Evolutionary conservation across 2,329 filamentous ascomycete species (phyloP).

Genomic region (Sporothrix schenckii): DNA sequence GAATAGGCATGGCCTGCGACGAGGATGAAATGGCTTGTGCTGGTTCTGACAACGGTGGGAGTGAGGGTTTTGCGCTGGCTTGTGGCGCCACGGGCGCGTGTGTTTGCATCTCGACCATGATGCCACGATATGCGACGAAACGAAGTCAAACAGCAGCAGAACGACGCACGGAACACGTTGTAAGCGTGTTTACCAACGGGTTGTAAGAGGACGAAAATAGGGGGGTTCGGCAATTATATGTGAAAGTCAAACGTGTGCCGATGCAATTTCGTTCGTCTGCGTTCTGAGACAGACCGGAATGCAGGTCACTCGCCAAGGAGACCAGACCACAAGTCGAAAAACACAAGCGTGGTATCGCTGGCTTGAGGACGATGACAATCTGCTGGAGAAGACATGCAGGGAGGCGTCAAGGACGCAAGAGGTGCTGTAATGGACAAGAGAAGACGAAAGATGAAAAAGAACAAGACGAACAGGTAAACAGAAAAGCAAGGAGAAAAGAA

Average conservation of each 20-base stretch:
- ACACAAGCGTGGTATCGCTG: background rate
- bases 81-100: conserved; percentile 37
- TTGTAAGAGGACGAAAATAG: background rate
- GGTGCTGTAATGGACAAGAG: background rate
- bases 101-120: conserved; percentile 39
- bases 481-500: conserved; percentile 21
- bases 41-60: background rate
- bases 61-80: conserved; percentile 31
- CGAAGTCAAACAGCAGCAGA: background rate
- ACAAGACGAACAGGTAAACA: conserved; percentile 1
- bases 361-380: conserved; percentile 7
- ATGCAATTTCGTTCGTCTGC: conserved; percentile 4
- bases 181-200: background rate
- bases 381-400: conserved; percentile 8
- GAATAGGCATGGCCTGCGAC: conserved; percentile 26
- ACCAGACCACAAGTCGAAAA: conserved; percentile 10
- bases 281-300: conserved; percentile 17
- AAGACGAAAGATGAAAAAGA: background rate
- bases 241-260: background rate
- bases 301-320: conserved; percentile 14
- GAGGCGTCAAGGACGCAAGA: background rate
- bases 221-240: background rate
- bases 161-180: background rate
- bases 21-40: conserved; percentile 1
- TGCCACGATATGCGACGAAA: conserved; percentile 6